Evolutionary conservation across 2,329 filamentous ascomycete genomes (phyloP), one percentile per base, ranked within the genome.

Genomic region (Diaporthe sp.): DNA sequence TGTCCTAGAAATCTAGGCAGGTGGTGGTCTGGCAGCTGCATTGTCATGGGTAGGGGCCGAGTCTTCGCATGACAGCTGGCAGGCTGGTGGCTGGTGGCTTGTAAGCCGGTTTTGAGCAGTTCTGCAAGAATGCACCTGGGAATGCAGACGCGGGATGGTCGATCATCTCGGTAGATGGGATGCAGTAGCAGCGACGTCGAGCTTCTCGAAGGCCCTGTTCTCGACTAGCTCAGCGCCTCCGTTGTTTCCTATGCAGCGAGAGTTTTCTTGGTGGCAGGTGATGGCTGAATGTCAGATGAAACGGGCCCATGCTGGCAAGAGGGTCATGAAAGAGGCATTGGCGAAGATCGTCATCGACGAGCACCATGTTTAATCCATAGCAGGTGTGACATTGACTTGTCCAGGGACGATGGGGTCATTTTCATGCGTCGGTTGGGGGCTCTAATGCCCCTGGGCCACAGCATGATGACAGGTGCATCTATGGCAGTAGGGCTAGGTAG

Each of bases 291-390:
- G 44, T 12, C 46, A 62, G 60, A 65, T 73, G 71, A 70, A 70
- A 70, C 65, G 49, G 49, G 65, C 65, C 46, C 46, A 55, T 55
- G 65, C 65, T 46, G 46, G 42, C 31, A 25, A 53, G 46, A 53
- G 65, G 65, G 34, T 34, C 65, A 25, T 4, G 17, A 55, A 42
- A 65, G 60, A 65, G 51, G 53, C 49, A 61, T 57, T 73, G 71
- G 58, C 71, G 71, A 65, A 55, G 71, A 73, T 73, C 71, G 58
- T 73, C 58, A 61, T 44, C 10, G 60, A 53, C 39, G 58, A 51
- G 58, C 22, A n/a, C 49, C 34, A 34, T 61, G 67, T 37, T 25
- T 9, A 51, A 68, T 34, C 62, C 31, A 19, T 68, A 39, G 62
- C 42, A 37, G 62, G 62, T 25, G n/a, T 39, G 22, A 70, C 49